Percentiles rank a stretch among this genome's conserved stretches.
phyloP scores from a whole-genome alignment of 257 asterid species.

The Solanum chilense region DNA sequence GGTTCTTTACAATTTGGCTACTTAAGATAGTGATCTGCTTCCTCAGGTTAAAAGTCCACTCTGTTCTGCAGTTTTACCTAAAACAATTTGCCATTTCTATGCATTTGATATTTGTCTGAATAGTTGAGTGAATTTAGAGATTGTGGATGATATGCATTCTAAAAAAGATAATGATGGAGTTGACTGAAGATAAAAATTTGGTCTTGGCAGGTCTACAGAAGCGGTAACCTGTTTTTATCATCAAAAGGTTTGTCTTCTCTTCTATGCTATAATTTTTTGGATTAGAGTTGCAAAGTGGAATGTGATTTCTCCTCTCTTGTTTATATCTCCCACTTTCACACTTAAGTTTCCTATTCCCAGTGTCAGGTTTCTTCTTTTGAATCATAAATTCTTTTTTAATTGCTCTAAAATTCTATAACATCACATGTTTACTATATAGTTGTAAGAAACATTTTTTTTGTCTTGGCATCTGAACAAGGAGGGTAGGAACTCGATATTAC shows the following conservation, averaged over 20 bases:
- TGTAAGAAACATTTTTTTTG: not conserved
- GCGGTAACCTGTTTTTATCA: slow-evolving; percentile 88
- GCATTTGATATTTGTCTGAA: not conserved
- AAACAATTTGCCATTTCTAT: not conserved
- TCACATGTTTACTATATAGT: not conserved
- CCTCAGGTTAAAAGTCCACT: not conserved
- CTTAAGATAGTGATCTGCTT: not conserved
- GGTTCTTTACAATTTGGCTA: not conserved
- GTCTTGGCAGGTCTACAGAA: slow-evolving; percentile 77
- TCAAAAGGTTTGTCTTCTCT: slow-evolving; percentile 63
- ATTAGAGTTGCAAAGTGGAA: not conserved
- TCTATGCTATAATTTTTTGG: slow-evolving; percentile 3
- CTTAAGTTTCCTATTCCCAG: not conserved
- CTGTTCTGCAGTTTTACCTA: not conserved
- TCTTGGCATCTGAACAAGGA: not conserved
- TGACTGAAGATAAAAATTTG: not conserved
- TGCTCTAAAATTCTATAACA: not conserved
- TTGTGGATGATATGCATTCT: not conserved
- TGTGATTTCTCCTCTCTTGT: not conserved
- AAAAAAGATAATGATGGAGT: not conserved
- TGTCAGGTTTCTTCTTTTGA: not conserved
- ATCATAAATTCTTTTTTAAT: not conserved
- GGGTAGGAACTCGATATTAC: not conserved
- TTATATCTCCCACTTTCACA: not conserved
- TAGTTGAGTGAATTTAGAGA: not conserved